Conservation (phyloP, 129 eudicot species). For the Dittrichia graveolens region DNA sequence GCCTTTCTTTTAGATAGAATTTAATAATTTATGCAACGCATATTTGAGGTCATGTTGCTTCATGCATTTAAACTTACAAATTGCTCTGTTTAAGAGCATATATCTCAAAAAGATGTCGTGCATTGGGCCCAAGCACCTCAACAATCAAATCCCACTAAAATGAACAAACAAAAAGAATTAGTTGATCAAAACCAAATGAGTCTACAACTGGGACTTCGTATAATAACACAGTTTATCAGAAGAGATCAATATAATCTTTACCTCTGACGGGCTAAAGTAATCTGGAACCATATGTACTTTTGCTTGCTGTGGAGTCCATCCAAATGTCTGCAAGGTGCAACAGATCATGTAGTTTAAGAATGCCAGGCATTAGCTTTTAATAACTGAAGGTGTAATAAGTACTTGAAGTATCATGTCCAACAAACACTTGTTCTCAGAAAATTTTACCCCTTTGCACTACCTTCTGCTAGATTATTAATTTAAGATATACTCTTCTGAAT, state of each 20-base stretch:
- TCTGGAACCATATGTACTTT: conserved; percentile 89
- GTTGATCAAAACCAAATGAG: conserved; percentile 9
- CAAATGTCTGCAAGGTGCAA: conserved; percentile 68
- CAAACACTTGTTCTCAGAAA: neutral
- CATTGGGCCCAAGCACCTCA: conserved; percentile 81
- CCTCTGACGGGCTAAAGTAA: conserved; percentile 82
- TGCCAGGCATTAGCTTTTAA: neutral
- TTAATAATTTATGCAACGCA: neutral
- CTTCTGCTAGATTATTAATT: conserved; percentile 13
- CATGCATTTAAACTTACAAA: conserved; percentile 51
- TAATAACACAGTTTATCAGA: conserved; percentile 18
- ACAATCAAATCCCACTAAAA: conserved; percentile 76
- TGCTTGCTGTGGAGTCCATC: conserved; percentile 91
- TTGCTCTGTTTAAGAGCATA: conserved; percentile 83
- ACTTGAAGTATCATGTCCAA: conserved; percentile 5
- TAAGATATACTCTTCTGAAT: conserved; percentile 4
- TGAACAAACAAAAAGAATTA: conserved; percentile 25
- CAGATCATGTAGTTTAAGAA: conserved; percentile 1
- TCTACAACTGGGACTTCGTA: neutral
- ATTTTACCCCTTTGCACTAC: conserved; percentile 2
- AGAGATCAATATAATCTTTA: conserved; percentile 34
- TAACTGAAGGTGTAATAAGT: neutral
- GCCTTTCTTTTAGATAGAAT: neutral
- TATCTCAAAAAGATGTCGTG: conserved; percentile 92
- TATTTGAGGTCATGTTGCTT: conserved; percentile 4